Conservation (phyloP, 177 flowering plant genomes). For the Vitis hybrid region DNA sequence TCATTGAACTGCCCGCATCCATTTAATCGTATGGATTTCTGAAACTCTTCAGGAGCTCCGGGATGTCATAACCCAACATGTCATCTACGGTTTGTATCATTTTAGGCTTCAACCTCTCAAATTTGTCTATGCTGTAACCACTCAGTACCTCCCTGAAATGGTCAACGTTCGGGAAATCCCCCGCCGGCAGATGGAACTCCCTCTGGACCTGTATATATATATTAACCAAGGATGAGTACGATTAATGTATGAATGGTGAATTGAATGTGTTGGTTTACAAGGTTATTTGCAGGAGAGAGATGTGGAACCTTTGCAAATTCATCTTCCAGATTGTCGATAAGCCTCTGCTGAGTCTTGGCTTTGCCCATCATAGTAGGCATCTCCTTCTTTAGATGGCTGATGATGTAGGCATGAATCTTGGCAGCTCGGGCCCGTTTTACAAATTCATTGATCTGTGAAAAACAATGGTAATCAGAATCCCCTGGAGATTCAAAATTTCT, state of each 20-base stretch:
- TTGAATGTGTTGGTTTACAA: background rate
- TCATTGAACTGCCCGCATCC: background rate
- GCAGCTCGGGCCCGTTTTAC: slow-evolving; percentile 99
- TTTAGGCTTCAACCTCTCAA: slow-evolving; percentile 89
- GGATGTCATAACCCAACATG: slow-evolving; percentile 93
- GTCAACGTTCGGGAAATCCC: slow-evolving; percentile 90
- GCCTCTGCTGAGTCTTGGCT: slow-evolving; percentile 78
- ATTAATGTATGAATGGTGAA: background rate
- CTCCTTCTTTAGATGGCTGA: slow-evolving; percentile 91
- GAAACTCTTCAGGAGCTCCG: slow-evolving; percentile 79
- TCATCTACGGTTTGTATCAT: slow-evolving; percentile 91
- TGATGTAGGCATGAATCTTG: slow-evolving; percentile 95
- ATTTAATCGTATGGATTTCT: slow-evolving; percentile 79
- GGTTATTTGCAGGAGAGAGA: slow-evolving; percentile 10
- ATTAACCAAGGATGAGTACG: background rate
- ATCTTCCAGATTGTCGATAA: slow-evolving; percentile 74
- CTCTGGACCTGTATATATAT: slow-evolving; percentile 49
- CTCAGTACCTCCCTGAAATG: slow-evolving; percentile 70
- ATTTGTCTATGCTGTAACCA: slow-evolving; percentile 76
- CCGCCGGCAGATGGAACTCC: slow-evolving; percentile 81
- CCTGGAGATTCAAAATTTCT: background rate
- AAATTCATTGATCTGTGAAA: slow-evolving; percentile 88
- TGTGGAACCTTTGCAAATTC: slow-evolving; percentile 77
- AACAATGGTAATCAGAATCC: slow-evolving; percentile 2
- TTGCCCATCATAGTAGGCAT: slow-evolving; percentile 99